Conservation (phyloP, 2,329 filamentous ascomycete genomes). For the Stemphylium beticola region DNA sequence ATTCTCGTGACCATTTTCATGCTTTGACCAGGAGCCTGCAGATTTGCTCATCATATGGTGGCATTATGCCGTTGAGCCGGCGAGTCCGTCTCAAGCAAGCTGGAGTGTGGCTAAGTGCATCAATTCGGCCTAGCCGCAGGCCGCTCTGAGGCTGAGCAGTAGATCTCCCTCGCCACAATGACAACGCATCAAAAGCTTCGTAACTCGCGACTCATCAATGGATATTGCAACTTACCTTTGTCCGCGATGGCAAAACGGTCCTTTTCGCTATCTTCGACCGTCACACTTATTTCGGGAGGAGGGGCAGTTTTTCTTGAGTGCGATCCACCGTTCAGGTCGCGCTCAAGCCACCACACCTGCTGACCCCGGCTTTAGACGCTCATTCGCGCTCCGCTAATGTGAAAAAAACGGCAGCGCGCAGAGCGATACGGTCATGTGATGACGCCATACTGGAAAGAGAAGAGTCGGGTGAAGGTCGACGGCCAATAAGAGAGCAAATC, state of each 20-base stretch:
- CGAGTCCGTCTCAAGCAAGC: slow-evolving; percentile 34
- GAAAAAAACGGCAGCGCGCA: slow-evolving; percentile 35
- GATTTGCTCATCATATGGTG: slow-evolving; percentile 20
- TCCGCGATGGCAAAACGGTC: slow-evolving; percentile 17
- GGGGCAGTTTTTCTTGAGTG: slow-evolving; percentile 24
- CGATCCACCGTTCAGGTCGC: slow-evolving; percentile 38
- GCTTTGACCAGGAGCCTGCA: slow-evolving; percentile 21
- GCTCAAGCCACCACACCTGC: slow-evolving; percentile 35
- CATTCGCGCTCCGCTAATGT: slow-evolving; percentile 40
- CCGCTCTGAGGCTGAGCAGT: slow-evolving; percentile 41
- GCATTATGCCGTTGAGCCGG: slow-evolving; percentile 27
- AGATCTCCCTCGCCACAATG: slow-evolving; percentile 40
- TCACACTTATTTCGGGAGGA: slow-evolving; percentile 29
- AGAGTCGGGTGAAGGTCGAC: slow-evolving; percentile 14
- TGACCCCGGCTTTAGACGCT: slow-evolving; percentile 33
- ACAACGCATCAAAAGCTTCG: slow-evolving; percentile 40
- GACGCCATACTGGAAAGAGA: slow-evolving; percentile 25
- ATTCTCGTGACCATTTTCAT: slow-evolving; percentile 39
- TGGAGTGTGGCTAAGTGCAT: slow-evolving; percentile 43
- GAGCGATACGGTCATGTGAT: slow-evolving; percentile 39
- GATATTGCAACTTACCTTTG: slow-evolving; percentile 5
- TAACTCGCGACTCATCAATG: slow-evolving; percentile 16
- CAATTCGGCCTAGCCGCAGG: slow-evolving; percentile 27
- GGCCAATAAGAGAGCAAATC: slow-evolving; percentile 33
- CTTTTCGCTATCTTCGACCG: slow-evolving; percentile 28